Percentiles rank a stretch among this genome's conserved stretches.
Evolutionary conservation across 352 stramenopile genomes (phyloP).

Genomic region (Phytophthora pluvialis): DNA sequence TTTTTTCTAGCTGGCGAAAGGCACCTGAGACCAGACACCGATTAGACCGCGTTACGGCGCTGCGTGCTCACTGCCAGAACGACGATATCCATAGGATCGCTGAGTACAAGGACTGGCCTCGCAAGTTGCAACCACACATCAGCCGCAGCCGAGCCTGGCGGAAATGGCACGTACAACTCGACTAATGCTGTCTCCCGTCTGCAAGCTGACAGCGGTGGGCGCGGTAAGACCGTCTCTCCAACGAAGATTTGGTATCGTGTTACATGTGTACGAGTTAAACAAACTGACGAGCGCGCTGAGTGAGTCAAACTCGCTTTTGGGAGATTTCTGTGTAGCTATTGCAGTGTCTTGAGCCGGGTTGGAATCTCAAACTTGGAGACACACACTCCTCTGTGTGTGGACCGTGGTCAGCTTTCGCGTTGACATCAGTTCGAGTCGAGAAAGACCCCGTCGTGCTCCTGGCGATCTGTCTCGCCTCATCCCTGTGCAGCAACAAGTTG

Average conservation of each 20-base stretch:
- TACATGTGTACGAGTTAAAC: too few relatives aligned
- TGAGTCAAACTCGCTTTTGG: not conserved
- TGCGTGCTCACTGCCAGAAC: slow-evolving; percentile 6
- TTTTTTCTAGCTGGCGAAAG: slow-evolving; percentile 13
- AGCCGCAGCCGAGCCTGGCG: not conserved
- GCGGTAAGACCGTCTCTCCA: not conserved
- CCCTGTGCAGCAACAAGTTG: slow-evolving; percentile 8
- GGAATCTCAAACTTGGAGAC: not conserved
- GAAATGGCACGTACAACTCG: slow-evolving; percentile 11
- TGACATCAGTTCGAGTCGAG: slow-evolving; percentile 6
- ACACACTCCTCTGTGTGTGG: not conserved
- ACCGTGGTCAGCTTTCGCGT: not conserved
- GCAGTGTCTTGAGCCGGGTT: slow-evolving; percentile 5
- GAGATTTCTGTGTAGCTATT: not conserved
- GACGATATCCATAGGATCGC: not conserved
- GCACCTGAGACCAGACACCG: slow-evolving; percentile 7
- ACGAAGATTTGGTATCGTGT: not conserved
- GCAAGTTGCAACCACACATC: slow-evolving; percentile 22
- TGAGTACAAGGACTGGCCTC: slow-evolving; percentile 8
- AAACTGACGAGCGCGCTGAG: not conserved
- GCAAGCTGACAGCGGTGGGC: slow-evolving; percentile 1
- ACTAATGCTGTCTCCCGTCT: slow-evolving; percentile 17
- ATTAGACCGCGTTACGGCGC: slow-evolving; percentile 4
- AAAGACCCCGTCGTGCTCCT: not conserved
- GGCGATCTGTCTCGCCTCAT: slow-evolving; percentile 10